These are phyloP conservation scores for Alternaria panax DNA, from an alignment of 2,329 filamentous ascomycete genomes.

Conservation along the genomic window DNA sequence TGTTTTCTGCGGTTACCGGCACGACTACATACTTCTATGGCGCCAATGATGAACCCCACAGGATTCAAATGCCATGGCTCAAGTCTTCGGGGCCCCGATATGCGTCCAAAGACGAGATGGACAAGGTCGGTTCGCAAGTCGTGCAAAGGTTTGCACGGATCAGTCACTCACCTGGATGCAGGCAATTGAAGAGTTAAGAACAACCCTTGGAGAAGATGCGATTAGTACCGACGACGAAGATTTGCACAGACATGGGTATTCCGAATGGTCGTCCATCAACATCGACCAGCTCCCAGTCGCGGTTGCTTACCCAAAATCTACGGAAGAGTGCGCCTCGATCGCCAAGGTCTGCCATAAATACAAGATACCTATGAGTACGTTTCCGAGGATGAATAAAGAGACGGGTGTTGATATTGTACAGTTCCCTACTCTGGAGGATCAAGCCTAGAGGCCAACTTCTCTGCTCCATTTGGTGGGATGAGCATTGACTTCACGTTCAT, in stretches of 20 bases:
- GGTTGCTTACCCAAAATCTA: conserved; percentile 69
- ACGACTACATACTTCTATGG: conserved; percentile 62
- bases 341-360: conserved; percentile 78
- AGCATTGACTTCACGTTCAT: conserved; percentile 90
- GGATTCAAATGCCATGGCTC: conserved; percentile 38
- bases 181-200: conserved; percentile 64
- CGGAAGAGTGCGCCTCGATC: conserved; percentile 69
- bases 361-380: conserved; percentile 72
- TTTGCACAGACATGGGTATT: conserved; percentile 70
- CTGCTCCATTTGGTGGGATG: conserved; percentile 83
- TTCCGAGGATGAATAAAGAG: background rate
- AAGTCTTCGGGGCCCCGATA: conserved; percentile 51
- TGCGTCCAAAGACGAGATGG: conserved; percentile 60
- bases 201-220: conserved; percentile 62
- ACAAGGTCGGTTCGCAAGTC: conserved; percentile 50
- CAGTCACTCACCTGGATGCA: conserved; percentile 33
- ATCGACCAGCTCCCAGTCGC: conserved; percentile 69
- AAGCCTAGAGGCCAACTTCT: conserved; percentile 89
- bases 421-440: conserved; percentile 87
- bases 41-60: conserved; percentile 49
- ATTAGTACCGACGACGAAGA: conserved; percentile 71
- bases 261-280: conserved; percentile 75
- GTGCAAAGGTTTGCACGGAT: background rate
- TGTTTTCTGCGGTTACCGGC: conserved; percentile 59
- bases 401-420: conserved; percentile 17